These are phyloP conservation scores for Aspergillus sp. DNA, from an alignment of 2,329 filamentous ascomycete species.

Conservation along the genomic window DNA sequence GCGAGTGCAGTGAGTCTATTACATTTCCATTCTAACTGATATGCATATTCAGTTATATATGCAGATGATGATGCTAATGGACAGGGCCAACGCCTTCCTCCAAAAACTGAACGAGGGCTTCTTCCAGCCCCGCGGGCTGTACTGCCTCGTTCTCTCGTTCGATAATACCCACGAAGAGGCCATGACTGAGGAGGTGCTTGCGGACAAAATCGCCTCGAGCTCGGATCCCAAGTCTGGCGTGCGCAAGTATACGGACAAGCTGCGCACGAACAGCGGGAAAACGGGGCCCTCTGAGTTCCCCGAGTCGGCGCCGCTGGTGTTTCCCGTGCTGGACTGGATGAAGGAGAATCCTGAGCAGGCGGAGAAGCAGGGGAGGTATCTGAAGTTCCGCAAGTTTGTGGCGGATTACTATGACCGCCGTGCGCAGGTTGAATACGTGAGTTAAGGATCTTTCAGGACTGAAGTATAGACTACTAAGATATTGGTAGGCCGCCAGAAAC, in stretches of 20 bases:
- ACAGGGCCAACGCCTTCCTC: not conserved
- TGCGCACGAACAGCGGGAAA: not conserved
- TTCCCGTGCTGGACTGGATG: constrained; percentile 5
- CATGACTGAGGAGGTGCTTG: not conserved
- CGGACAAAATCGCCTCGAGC: not conserved
- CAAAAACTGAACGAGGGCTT: constrained; percentile 9
- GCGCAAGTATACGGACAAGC: not conserved
- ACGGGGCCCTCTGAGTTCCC: not conserved
- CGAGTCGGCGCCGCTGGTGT: not conserved
- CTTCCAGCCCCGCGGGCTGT: constrained; percentile 8
- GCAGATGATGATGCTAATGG: too few relatives aligned
- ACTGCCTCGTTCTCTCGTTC: constrained; percentile 9
- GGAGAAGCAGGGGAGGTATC: not conserved
- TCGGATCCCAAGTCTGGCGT: constrained; percentile 2
- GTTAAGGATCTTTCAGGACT: not conserved
- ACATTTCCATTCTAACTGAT: too few relatives aligned
- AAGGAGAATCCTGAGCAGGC: not conserved
- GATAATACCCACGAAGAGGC: not conserved
- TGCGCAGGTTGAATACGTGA: constrained; percentile 7
- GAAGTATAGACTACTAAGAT: not conserved
- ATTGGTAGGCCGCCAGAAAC: not conserved
- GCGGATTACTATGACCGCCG: constrained; percentile 7
- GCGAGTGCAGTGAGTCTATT: not conserved
- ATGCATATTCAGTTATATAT: too few relatives aligned
- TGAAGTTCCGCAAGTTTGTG: constrained; percentile 1